Base-by-base conservation (phyloP, 2,329 filamentous ascomycete species). In the Clonostachys rosea region DNA sequence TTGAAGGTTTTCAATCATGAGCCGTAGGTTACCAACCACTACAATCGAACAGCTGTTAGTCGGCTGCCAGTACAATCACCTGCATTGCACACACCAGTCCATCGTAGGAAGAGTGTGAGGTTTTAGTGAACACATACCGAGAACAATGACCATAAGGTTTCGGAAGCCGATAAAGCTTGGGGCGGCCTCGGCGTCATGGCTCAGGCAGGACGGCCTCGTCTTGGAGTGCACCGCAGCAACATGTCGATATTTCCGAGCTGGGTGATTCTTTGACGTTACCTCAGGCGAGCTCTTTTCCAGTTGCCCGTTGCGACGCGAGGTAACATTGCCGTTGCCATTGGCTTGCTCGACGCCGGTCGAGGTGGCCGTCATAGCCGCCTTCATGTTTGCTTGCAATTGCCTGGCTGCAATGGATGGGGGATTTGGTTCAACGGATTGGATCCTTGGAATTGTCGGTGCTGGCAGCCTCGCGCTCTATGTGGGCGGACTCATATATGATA, bases 1-100 rank as follows among this genome's bases (percentile, higher is more conserved):
- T 74, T 92, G 89, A 56, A 92, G 89, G 63, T 99, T 99, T 68
- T 97, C 94, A 61, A 99, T 91, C 72, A 97, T 89, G 59, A 99
- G 76, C 53, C 94, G 85, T 45, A 99, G 69, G 63, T 99, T 99
- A 59, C 91, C 94, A 44, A 92, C 90, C 59, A 97, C 89, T 91
- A 50, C 37, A 40, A 44, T 16, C 17, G 7, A 18, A 39, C 17
- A 18, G 24, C 7, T 39, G 36, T 39, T 39, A 39, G 36, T 39
- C 14, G 36, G 7, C 14, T 39, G 14, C 14, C 11, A 18, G 36
- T 12, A 30, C 24, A 30, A 30, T 30, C 4, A 3, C 24, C 3
- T 30, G 24, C 24, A 50, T 48, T 48, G 55, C 57, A 46, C 58
- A 47, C 48, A 24, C 36, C 24, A 14, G 13, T 14, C 14, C 5